Conservation (phyloP, 208 protist species). For the Herpetomonas samuelpessoai region DNA sequence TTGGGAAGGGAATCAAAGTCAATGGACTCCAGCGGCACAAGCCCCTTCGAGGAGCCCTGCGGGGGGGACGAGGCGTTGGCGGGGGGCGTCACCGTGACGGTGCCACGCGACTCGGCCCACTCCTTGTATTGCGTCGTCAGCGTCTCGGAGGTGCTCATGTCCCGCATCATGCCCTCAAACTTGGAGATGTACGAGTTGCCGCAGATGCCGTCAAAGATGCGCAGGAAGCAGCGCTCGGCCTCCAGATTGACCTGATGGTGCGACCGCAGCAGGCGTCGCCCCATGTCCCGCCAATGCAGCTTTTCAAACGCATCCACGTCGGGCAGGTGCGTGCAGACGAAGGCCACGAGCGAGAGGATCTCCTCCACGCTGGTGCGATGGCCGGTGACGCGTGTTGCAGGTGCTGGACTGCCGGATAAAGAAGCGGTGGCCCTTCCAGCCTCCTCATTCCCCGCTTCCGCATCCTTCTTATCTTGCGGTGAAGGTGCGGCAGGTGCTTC, state of each 20-base stretch:
- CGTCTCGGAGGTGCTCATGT: slow-evolving; percentile 32
- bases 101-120: slow-evolving; percentile 21
- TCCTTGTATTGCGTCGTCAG: slow-evolving; percentile 40
- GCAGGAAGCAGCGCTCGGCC: slow-evolving; percentile 91
- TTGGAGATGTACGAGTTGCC: slow-evolving; percentile 93
- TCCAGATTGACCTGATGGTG: slow-evolving; percentile 70
- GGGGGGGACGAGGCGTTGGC: not conserved
- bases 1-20: not conserved
- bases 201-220: slow-evolving; percentile 92
- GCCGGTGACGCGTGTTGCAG: no score
- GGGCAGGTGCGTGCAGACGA: slow-evolving; percentile 88
- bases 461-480: no score
- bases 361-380: slow-evolving; percentile 18
- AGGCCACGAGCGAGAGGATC: slow-evolving; percentile 42
- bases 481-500: no score
- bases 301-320: slow-evolving; percentile 96
- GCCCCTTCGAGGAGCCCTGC: not conserved
- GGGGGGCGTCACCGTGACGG: slow-evolving; percentile 1
- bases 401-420: no score
- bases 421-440: no score
- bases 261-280: slow-evolving; percentile 90
- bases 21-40: not conserved
- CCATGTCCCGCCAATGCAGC: slow-evolving; percentile 95
- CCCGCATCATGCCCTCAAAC: slow-evolving; percentile 95
- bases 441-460: no score